Conservation (phyloP, 202 grass and related monocot species). For the Musa balbisiana region DNA sequence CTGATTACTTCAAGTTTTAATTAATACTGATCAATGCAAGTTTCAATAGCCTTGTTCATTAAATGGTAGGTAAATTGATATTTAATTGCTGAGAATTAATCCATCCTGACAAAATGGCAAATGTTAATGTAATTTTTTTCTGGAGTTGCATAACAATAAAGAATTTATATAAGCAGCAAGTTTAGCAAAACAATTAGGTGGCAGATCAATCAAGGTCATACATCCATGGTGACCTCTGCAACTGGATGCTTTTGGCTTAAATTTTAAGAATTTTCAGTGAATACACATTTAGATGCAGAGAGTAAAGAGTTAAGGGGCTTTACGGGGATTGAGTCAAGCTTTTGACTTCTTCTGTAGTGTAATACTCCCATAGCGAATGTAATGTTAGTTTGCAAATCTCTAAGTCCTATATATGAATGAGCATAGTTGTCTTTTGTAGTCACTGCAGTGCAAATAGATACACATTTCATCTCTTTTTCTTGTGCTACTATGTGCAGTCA, state of each 20-base stretch:
- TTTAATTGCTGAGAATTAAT: not conserved
- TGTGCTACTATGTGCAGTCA: constrained; percentile 42
- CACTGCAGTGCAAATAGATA: not conserved
- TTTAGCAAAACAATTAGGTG: not conserved
- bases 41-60: not conserved
- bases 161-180: not conserved
- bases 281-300: too few species aligned
- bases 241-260: not conserved
- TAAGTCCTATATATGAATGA: not conserved
- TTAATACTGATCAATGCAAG: constrained; percentile 2
- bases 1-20: constrained; percentile 1
- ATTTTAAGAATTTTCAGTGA: not conserved
- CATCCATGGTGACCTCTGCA: not conserved
- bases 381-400: not conserved
- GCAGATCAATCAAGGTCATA: not conserved
- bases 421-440: not conserved
- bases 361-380: too few species aligned
- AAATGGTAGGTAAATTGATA: not conserved
- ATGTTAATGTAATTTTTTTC: not conserved
- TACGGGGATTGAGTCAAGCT: too few species aligned
- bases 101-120: not conserved
- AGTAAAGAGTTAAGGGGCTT: too few species aligned
- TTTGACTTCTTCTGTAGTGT: too few species aligned
- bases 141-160: constrained; percentile 1
- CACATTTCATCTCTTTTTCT: constrained; percentile 7